phyloP scores from a whole-genome alignment of 805 yeast species.

The Ogataea paraovalis region DNA sequence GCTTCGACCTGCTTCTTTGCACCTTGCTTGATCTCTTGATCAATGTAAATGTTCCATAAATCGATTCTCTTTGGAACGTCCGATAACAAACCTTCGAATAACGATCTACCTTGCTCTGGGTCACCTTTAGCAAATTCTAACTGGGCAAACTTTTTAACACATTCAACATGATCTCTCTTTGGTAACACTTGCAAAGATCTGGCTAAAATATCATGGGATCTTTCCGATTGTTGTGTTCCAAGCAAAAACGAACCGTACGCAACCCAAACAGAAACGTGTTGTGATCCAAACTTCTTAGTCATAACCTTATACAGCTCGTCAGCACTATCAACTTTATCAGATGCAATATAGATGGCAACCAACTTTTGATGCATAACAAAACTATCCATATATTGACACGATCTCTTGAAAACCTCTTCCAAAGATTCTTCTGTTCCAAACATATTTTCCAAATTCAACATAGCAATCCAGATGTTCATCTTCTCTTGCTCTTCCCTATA shows the following conservation, averaged over 20 bases:
- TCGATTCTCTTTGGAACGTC: slow-evolving; percentile 92
- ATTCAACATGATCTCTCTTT: slow-evolving; percentile 69
- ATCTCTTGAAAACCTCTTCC: slow-evolving; percentile 74
- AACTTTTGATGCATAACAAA: slow-evolving; percentile 75
- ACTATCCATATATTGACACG: slow-evolving; percentile 91
- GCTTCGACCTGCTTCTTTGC: slow-evolving; percentile 68
- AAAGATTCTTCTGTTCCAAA: slow-evolving; percentile 85
- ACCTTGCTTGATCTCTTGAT: slow-evolving; percentile 77
- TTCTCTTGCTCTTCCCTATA: slow-evolving; percentile 92
- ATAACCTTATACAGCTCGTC: slow-evolving; percentile 59
- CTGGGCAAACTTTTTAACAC: slow-evolving; percentile 84
- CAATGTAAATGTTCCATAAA: slow-evolving; percentile 92
- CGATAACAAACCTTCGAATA: slow-evolving; percentile 86
- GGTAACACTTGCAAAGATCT: slow-evolving; percentile 69
- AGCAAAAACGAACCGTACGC: slow-evolving; percentile 73
- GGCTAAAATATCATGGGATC: slow-evolving; percentile 70
- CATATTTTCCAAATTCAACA: slow-evolving; percentile 87
- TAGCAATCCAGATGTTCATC: slow-evolving; percentile 92
- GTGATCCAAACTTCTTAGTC: slow-evolving; percentile 74
- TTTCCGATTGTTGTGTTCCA: slow-evolving; percentile 51
- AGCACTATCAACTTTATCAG: slow-evolving; percentile 73
- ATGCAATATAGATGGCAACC: slow-evolving; percentile 67
- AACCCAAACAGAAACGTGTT: slow-evolving; percentile 71
- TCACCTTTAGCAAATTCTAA: slow-evolving; percentile 86
- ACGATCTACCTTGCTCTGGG: slow-evolving; percentile 88